Evolutionary conservation across 2,329 filamentous ascomycete genomes (phyloP).

Genomic region (Alternaria triticimaculans): DNA sequence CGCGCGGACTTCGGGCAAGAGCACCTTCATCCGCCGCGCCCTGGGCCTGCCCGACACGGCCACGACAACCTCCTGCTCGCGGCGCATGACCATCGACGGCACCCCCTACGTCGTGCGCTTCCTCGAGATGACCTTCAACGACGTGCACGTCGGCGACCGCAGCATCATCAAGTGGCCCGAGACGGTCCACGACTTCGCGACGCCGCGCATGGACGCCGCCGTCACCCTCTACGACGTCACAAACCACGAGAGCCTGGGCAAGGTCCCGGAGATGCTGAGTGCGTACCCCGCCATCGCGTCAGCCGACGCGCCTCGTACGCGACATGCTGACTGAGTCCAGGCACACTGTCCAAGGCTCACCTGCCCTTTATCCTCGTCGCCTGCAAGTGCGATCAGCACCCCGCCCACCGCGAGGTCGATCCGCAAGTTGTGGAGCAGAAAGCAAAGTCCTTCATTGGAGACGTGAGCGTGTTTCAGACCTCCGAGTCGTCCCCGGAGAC

Average conservation of each 20-base stretch:
- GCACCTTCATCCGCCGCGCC: slow-evolving; percentile 64
- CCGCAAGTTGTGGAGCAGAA: slow-evolving; percentile 69
- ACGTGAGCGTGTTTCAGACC: slow-evolving; percentile 73
- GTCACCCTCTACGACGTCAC: slow-evolving; percentile 88
- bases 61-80: slow-evolving; percentile 52
- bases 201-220: slow-evolving; percentile 81
- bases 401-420: slow-evolving; percentile 73
- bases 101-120: slow-evolving; percentile 63
- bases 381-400: slow-evolving; percentile 85
- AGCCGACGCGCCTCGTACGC: not conserved
- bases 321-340: slow-evolving; percentile 56
- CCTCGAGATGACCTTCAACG: slow-evolving; percentile 61
- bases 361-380: slow-evolving; percentile 83
- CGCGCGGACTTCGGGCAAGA: slow-evolving; percentile 62
- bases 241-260: slow-evolving; percentile 74
- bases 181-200: slow-evolving; percentile 66
- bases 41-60: slow-evolving; percentile 59
- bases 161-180: slow-evolving; percentile 64
- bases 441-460: slow-evolving; percentile 68
- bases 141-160: slow-evolving; percentile 59
- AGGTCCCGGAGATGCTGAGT: slow-evolving; percentile 80
- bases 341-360: slow-evolving; percentile 72
- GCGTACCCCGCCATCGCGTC: slow-evolving; percentile 52
- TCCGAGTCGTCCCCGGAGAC: slow-evolving; percentile 73
- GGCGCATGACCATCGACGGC: slow-evolving; percentile 65